A percentile compares a stretch with the other conserved stretches of the same genome.
Evolutionary conservation across 2,329 filamentous ascomycete species (phyloP).

Genomic region (Epichloe festucae): DNA sequence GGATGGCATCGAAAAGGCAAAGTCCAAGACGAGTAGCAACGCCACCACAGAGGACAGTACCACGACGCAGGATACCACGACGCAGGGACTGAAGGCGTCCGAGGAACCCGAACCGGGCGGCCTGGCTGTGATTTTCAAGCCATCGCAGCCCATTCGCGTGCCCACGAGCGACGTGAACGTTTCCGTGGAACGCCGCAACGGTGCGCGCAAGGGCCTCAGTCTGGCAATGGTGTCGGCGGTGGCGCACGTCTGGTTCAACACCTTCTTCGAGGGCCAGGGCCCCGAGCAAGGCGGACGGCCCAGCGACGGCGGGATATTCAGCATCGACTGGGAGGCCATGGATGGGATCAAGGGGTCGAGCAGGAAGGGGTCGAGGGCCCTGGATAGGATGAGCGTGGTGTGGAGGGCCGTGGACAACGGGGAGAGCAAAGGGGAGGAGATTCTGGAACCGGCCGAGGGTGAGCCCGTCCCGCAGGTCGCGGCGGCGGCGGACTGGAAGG

Average conservation of each 20-base stretch:
- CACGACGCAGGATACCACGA: not conserved
- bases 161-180: constrained; percentile 82
- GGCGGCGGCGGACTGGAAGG: constrained; percentile 57
- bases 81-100: constrained; percentile 1
- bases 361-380: constrained; percentile 61
- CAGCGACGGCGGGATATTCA: constrained; percentile 51
- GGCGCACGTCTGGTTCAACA: constrained; percentile 94
- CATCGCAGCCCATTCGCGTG: constrained; percentile 53
- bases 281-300: constrained; percentile 54
- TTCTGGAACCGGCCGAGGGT: constrained; percentile 50
- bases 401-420: constrained; percentile 46
- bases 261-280: constrained; percentile 76
- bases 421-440: constrained; percentile 16
- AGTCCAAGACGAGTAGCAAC: constrained; percentile 9
- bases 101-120: constrained; percentile 41
- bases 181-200: constrained; percentile 75
- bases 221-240: constrained; percentile 85
- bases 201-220: constrained; percentile 61
- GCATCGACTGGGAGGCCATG: constrained; percentile 53
- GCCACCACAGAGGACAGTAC: constrained; percentile 4
- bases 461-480: constrained; percentile 57
- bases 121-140: constrained; percentile 67
- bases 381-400: constrained; percentile 73
- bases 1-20: constrained; percentile 11
- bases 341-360: constrained; percentile 89